phyloP scores from a whole-genome alignment of 2,329 filamentous ascomycete genomes.

The Geosmithia morbida region DNA sequence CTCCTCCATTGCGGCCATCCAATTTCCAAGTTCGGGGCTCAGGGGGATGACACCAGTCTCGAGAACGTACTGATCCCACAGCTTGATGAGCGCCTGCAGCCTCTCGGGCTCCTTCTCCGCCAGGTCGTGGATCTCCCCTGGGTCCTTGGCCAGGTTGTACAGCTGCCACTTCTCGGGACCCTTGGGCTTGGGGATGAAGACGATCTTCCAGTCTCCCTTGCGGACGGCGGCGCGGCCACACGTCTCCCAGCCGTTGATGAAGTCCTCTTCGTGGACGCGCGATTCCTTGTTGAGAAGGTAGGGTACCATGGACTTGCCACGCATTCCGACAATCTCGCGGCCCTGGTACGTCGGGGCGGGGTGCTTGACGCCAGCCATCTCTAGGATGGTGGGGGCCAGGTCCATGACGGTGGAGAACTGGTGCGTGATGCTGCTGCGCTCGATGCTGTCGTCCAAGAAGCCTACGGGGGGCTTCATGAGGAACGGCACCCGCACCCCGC shows the following conservation, averaged over 20 bases:
- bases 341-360: constrained; percentile 19
- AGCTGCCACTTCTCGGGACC: constrained; percentile 39
- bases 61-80: constrained; percentile 36
- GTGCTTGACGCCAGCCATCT: constrained; percentile 30
- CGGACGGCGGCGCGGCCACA: constrained; percentile 36
- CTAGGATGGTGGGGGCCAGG: constrained; percentile 28
- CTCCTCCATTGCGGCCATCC: constrained; percentile 44
- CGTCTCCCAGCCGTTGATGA: constrained; percentile 39
- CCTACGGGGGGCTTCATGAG: constrained; percentile 17
- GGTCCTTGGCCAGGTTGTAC: constrained; percentile 36
- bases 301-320: constrained; percentile 29
- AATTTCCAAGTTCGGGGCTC: constrained; percentile 38
- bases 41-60: constrained; percentile 4
- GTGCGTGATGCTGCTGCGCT: constrained; percentile 5
- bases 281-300: constrained; percentile 19
- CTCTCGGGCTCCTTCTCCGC: constrained; percentile 23
- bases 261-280: constrained; percentile 31
- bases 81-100: constrained; percentile 30
- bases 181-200: constrained; percentile 37
- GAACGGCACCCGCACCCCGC: constrained; percentile 37
- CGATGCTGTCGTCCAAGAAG: constrained; percentile 4
- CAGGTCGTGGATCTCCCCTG: constrained; percentile 33
- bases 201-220: constrained; percentile 41
- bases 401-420: constrained; percentile 29
- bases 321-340: constrained; percentile 33